A percentile compares a stretch with the other conserved stretches of the same genome.
phyloP scores from a whole-genome alignment of 148 eudicot species.

The Drosera capensis region DNA sequence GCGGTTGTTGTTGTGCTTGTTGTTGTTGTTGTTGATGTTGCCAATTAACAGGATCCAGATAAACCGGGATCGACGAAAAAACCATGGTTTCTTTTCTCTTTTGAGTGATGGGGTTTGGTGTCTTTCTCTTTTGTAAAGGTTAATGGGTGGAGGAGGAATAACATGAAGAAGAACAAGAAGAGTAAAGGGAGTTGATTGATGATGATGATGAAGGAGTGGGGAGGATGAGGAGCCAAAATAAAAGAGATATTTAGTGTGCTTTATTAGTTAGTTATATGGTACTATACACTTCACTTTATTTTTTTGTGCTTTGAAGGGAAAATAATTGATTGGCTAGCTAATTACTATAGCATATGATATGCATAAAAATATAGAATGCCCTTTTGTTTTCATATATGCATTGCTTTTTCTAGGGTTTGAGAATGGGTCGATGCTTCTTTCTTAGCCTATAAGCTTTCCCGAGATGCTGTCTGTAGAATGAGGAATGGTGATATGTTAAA shows the following conservation, averaged over 20 bases:
- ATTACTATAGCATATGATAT: too few species aligned
- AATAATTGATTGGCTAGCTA: too few species aligned
- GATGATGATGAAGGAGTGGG: slow-evolving; percentile 15
- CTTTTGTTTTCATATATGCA: slow-evolving; percentile 30
- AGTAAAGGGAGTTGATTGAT: slow-evolving; percentile 6
- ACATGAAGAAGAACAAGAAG: slow-evolving; percentile 18
- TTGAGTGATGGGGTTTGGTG: slow-evolving; percentile 1
- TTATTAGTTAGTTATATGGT: too few species aligned
- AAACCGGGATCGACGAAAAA: slow-evolving; percentile 57
- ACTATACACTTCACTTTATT: too few species aligned
- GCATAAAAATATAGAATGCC: slow-evolving; percentile 3
- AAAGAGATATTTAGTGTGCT: too few species aligned
- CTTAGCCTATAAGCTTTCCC: slow-evolving; percentile 32
- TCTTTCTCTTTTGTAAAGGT: slow-evolving; percentile 45
- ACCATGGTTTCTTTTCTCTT: slow-evolving; percentile 28
- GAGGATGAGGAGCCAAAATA: slow-evolving; percentile 24
- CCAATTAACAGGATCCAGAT: slow-evolving; percentile 69
- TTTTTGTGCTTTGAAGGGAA: too few species aligned
- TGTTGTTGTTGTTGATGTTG: slow-evolving; percentile 24
- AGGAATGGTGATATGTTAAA: too few species aligned
- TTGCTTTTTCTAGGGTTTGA: slow-evolving; percentile 36
- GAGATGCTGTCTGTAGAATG: slow-evolving; percentile 5
- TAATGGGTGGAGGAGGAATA: slow-evolving; percentile 57
- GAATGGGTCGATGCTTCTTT: slow-evolving; percentile 9
- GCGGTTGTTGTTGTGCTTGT: slow-evolving; percentile 4